Base-by-base conservation (phyloP, 805 yeast species). In the Saccharomycodes ludwigii region DNA sequence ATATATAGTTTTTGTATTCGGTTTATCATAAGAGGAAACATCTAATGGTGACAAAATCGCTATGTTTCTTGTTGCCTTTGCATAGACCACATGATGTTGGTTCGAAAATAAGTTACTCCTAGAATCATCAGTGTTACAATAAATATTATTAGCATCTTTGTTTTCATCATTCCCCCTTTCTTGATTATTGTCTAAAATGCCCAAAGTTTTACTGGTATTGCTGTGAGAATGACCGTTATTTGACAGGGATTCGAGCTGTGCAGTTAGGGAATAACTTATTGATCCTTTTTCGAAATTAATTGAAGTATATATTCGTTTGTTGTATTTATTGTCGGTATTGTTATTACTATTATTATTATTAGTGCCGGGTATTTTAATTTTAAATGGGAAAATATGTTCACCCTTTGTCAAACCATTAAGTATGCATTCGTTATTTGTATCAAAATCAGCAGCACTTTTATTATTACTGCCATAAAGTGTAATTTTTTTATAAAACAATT, bases 221-320 rank as follows among this genome's bases (percentile, higher is more conserved):
- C n/a, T n/a, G n/a, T n/a, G n/a, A n/a, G n/a, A n/a, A n/a, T n/a
- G n/a, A n/a, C n/a, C n/a, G n/a, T n/a, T n/a, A n/a, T n/a, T n/a
- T n/a, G n/a, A n/a, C n/a, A n/a, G n/a, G n/a, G n/a, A n/a, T n/a
- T n/a, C n/a, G n/a, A n/a, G n/a, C n/a, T 44, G 29, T 1, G 77
- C 76, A 29, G 71, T 66, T 27, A 85, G 57, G 20, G 58, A 54
- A 51, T 85, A 85, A 3, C 68, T 52, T 11, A 85, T 81, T 13
- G 82, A 69, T n/a, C 96, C 95, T 44, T 75, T 73, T 42, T 86
- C 95, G 44, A 85, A 85, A 40, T 74, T 76, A 17, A 85, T 68
- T 31, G 84, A 73, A 15, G 91, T 79, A 52, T 65, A 76, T 3
- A 82, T 66, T 15, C 19, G 10, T 14, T 16, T 14, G 10, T 6